Evolutionary conservation across 257 asterid genomes (phyloP), one percentile per base, ranked within the genome.

Genomic region (Nicotiana attenuata): DNA sequence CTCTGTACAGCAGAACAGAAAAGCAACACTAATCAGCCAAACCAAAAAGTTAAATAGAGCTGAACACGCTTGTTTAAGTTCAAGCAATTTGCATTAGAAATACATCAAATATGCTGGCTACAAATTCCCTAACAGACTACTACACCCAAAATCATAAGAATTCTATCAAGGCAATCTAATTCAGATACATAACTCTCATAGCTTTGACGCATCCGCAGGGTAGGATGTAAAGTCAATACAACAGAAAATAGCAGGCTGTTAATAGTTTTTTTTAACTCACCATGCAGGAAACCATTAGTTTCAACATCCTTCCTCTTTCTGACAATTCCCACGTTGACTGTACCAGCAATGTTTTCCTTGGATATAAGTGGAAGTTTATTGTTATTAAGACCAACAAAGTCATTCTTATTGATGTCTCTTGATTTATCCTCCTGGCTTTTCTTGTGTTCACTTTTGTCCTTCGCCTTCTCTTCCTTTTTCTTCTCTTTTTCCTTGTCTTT

Each of bases 221-320:
- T 26, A 38, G 56, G 78, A 65, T n/a, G 47, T 80, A 64, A 4
- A 80, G 50, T 69, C 65, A 9, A 57, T 50, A 75, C 76, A 47
- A 20, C 19, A 50, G 76, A 78, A 80, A 77, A 80, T 52, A 81
- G 83, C 38, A 75, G 80, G 80, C 80, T 75, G 60, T 47, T 75
- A 50, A 26, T 50, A 75, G 26, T 75, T 75, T 73, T 14, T 41
- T 71, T 71, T 14, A 55, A 88, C 97, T 92, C 93, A 93, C 97
- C 97, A 77, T 85, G 93, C 77, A 85, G 71, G 80, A 92, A 88
- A 86, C 98, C 97, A 90, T 93, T 91, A 20, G 86, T 53, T 82
- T 29, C 73, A 81, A 80, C 69, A 68, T 88, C 92, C 84, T 90
- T 89, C 76, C 93, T 85, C 87, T 93, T 93, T 91, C 85, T 85